Percentiles rank a stretch among this genome's conserved stretches.
These are phyloP conservation scores for Cordyceps cicadae DNA, from an alignment of 2,329 filamentous ascomycete genomes.

Conservation along the genomic window DNA sequence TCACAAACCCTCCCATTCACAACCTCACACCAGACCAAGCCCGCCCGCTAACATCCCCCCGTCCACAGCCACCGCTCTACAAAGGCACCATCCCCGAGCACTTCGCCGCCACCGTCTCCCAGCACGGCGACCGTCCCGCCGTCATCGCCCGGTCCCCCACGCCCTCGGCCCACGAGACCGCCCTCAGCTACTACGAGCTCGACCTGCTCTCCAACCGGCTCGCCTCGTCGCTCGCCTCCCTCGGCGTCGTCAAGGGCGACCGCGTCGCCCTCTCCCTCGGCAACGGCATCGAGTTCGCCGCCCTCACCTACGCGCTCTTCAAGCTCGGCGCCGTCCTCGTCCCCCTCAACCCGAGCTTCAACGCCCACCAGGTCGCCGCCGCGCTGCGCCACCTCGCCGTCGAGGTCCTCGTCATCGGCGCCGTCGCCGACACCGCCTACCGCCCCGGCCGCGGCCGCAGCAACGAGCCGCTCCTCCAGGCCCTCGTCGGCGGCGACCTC, in stretches of 20 bases:
- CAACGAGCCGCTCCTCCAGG: constrained; percentile 39
- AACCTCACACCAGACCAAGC: too few relatives aligned
- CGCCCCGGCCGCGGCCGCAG: constrained; percentile 46
- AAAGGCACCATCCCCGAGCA: constrained; percentile 63
- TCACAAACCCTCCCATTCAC: neutral
- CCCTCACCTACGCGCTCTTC: constrained; percentile 80
- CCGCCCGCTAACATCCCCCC: neutral
- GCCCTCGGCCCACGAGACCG: constrained; percentile 50
- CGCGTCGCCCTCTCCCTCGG: constrained; percentile 80
- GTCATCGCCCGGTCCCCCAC: constrained; percentile 41
- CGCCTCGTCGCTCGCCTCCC: constrained; percentile 58
- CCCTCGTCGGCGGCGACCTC: constrained; percentile 36
- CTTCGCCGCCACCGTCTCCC: constrained; percentile 56
- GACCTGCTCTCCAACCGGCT: constrained; percentile 69
- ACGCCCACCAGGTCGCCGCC: constrained; percentile 64
- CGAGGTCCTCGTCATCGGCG: constrained; percentile 71
- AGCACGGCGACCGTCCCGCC: constrained; percentile 55
- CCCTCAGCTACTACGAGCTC: constrained; percentile 65
- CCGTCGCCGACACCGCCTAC: constrained; percentile 76
- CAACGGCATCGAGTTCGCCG: constrained; percentile 76
- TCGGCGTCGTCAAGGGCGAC: constrained; percentile 73
- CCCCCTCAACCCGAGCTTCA: constrained; percentile 90
- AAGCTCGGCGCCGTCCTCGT: constrained; percentile 92
- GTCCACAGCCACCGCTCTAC: constrained; percentile 49
- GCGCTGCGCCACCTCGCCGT: constrained; percentile 69